phyloP scores from a whole-genome alignment of 129 eudicot species.

The Centella asiatica region DNA sequence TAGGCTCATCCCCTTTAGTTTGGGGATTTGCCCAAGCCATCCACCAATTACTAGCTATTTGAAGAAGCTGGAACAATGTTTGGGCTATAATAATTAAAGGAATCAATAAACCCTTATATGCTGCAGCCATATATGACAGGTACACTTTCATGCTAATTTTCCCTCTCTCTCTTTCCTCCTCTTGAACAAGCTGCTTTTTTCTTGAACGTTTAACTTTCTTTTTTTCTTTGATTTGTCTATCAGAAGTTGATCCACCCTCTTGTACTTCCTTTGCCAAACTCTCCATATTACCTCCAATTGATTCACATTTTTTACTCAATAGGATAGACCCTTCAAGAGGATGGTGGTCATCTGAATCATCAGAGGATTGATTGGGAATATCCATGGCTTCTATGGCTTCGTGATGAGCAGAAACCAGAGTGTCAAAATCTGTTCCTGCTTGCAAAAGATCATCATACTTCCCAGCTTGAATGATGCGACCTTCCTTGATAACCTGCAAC shows the following conservation, averaged over 20 bases:
- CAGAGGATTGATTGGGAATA: conserved; percentile 53
- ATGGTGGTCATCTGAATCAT: conserved; percentile 51
- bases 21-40: conserved; percentile 99
- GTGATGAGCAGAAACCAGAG: conserved; percentile 84
- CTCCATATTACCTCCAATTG: conserved; percentile 35
- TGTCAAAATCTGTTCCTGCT: conserved; percentile 84
- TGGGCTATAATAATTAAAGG: conserved; percentile 84
- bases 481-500: conserved; percentile 77
- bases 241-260: conserved; percentile 56
- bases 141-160: conserved; percentile 86
- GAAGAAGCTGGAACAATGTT: conserved; percentile 66
- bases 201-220: conserved; percentile 76
- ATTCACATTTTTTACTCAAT: conserved; percentile 34
- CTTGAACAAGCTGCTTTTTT: conserved; percentile 86
- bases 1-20: conserved; percentile 63
- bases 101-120: conserved; percentile 74
- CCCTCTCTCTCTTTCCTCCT: conserved; percentile 90
- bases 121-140: conserved; percentile 86
- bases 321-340: conserved; percentile 23
- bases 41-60: conserved; percentile 97
- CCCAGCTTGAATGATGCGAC: conserved; percentile 81
- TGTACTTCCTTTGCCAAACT: conserved; percentile 35
- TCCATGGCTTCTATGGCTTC: conserved; percentile 96
- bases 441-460: conserved; percentile 84
- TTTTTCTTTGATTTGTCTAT: conserved; percentile 65